Percentiles rank a stretch among this genome's conserved stretches.
Conservation (phyloP, 75 land plant species). For the Selaginella moellendorffii region DNA sequence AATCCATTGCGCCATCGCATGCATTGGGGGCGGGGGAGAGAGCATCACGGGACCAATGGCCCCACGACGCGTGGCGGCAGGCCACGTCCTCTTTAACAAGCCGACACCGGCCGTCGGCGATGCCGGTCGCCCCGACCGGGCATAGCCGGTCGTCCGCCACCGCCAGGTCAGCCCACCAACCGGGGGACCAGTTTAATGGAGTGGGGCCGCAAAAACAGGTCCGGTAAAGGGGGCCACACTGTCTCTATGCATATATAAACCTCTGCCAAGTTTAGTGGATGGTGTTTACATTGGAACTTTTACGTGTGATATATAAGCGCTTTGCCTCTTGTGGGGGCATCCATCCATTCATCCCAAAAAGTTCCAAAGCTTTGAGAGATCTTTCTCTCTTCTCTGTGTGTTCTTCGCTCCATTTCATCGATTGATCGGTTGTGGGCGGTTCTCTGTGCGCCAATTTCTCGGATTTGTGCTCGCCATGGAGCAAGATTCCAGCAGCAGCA, state of each 20-base stretch:
- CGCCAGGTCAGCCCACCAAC: background rate
- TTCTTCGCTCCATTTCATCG: background rate
- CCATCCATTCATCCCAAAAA: no score
- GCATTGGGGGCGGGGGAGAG: no score
- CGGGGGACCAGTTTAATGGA: constrained; percentile 1
- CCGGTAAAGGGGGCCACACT: background rate
- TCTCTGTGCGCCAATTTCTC: no score
- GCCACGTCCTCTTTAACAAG: background rate
- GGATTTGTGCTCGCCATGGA: background rate
- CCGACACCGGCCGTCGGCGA: background rate
- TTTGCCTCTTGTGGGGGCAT: background rate
- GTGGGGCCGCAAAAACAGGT: background rate
- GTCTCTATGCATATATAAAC: background rate
- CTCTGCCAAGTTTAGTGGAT: no score
- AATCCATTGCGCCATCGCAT: no score
- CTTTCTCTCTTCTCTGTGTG: background rate
- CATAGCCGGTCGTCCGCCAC: background rate
- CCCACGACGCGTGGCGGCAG: background rate
- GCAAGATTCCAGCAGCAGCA: no score
- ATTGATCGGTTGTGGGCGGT: no score
- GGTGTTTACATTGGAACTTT: background rate
- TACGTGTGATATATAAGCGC: background rate
- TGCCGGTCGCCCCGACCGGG: background rate
- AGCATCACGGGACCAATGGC: background rate
- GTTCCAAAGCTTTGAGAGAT: no score